These are phyloP conservation scores for Chytriomyces hyalinus DNA, from an alignment of 192 early-diverging fungal species.

Conservation along the genomic window DNA sequence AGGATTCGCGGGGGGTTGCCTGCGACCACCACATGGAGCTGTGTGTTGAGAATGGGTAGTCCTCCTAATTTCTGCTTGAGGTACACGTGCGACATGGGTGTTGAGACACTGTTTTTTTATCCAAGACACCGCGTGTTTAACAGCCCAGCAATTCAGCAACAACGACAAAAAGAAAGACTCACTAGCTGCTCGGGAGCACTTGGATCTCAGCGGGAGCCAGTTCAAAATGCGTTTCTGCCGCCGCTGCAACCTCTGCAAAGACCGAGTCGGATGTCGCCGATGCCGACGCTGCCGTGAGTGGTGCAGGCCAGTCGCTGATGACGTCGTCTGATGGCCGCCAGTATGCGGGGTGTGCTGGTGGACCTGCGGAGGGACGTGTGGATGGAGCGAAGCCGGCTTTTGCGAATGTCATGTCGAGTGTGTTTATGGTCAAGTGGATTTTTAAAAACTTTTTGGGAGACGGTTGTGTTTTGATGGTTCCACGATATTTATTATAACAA, in stretches of 20 bases:
- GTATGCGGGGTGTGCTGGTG: constrained; percentile 2
- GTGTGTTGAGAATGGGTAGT: constrained; percentile 21
- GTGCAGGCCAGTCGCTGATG: background rate
- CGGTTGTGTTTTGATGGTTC: no score
- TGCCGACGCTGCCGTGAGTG: background rate
- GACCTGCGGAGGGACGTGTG: background rate
- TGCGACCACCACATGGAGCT: constrained; percentile 12
- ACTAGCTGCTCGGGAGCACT: background rate
- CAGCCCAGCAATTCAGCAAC: background rate
- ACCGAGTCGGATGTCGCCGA: background rate
- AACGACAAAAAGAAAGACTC: background rate
- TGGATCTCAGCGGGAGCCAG: background rate
- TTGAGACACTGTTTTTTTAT: background rate
- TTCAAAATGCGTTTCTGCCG: background rate
- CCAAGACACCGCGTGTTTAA: background rate
- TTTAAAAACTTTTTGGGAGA: no score
- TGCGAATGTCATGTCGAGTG: no score
- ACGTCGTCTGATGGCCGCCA: constrained; percentile 5
- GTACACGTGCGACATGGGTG: constrained; percentile 19
- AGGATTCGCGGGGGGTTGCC: background rate
- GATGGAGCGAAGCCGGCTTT: no score
- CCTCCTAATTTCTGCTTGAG: background rate
- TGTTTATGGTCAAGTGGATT: no score
- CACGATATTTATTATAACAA: no score
- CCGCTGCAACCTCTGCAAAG: background rate